Evolutionary conservation across 768 basidiomycete species (phyloP).

Genomic region (Pleurotus ostreatus): DNA sequence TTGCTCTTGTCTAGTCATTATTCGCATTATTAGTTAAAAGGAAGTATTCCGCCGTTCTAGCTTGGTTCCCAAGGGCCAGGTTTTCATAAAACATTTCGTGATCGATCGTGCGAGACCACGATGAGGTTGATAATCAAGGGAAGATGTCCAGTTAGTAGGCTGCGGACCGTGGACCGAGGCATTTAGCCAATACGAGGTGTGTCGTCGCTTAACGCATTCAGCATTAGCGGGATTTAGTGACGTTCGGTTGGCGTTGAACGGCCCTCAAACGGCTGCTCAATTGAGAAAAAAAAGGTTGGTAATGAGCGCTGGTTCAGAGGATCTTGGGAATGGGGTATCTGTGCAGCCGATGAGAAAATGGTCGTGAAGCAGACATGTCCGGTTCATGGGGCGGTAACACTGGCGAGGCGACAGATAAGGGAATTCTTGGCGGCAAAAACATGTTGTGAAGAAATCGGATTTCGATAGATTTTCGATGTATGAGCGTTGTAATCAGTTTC

Average conservation of each 20-base stretch:
- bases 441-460: neutral
- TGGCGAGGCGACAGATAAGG: neutral
- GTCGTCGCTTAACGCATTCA: neutral
- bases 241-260: neutral
- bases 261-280: neutral
- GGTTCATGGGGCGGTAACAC: neutral
- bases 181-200: neutral
- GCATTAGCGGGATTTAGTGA: neutral
- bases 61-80: neutral
- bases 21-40: neutral
- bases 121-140: conserved; percentile 8
- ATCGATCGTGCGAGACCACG: conserved; percentile 7
- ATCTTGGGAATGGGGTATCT: neutral
- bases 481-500: conserved; percentile 9
- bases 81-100: conserved; percentile 1
- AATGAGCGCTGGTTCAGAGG: neutral
- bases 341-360: neutral
- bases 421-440: neutral
- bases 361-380: neutral
- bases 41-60: neutral
- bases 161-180: conserved; percentile 3
- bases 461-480: neutral
- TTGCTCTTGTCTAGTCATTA: neutral
- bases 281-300: neutral
- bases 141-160: neutral